Conservation (phyloP, 2,329 filamentous ascomycete genomes). For the Juglanconis sp. region DNA sequence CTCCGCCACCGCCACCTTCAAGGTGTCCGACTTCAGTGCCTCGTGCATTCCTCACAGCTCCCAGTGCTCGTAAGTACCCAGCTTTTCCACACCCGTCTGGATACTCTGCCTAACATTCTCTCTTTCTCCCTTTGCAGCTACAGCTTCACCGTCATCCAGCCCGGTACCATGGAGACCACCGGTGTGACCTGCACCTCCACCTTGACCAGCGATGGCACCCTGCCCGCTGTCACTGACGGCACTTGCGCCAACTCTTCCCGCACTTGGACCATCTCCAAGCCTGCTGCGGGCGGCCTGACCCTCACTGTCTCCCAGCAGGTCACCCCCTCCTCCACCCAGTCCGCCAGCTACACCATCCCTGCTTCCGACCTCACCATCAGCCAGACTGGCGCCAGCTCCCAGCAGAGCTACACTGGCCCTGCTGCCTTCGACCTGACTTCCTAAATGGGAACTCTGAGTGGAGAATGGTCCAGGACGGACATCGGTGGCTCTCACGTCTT, state of each 20-base stretch:
- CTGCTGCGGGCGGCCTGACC: conserved; percentile 22
- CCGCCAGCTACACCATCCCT: conserved; percentile 26
- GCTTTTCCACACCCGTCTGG: background rate
- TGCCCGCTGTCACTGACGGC: conserved; percentile 29
- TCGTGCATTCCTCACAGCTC: conserved; percentile 11
- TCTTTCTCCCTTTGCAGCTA: background rate
- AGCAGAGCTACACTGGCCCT: conserved; percentile 30
- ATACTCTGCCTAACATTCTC: background rate
- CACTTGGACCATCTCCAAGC: conserved; percentile 26
- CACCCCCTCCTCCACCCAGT: conserved; percentile 23
- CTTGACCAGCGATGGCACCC: conserved; percentile 18
- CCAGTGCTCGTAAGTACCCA: conserved; percentile 10
- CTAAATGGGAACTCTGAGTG: background rate
- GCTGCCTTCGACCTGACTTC: conserved; percentile 18
- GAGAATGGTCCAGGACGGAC: background rate
- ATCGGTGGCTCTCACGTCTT: background rate
- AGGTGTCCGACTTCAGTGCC: conserved; percentile 6
- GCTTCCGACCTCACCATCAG: conserved; percentile 22
- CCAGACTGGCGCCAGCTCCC: conserved; percentile 12
- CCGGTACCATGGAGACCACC: conserved; percentile 4
- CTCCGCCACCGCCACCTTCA: conserved; percentile 9
- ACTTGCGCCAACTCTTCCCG: conserved; percentile 28
- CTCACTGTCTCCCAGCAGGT: conserved; percentile 28
- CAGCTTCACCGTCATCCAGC: conserved; percentile 5
- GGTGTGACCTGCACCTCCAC: conserved; percentile 1